Base-by-base conservation (phyloP, 495 filamentous ascomycete genomes). In the Neurospora sp. region DNA sequence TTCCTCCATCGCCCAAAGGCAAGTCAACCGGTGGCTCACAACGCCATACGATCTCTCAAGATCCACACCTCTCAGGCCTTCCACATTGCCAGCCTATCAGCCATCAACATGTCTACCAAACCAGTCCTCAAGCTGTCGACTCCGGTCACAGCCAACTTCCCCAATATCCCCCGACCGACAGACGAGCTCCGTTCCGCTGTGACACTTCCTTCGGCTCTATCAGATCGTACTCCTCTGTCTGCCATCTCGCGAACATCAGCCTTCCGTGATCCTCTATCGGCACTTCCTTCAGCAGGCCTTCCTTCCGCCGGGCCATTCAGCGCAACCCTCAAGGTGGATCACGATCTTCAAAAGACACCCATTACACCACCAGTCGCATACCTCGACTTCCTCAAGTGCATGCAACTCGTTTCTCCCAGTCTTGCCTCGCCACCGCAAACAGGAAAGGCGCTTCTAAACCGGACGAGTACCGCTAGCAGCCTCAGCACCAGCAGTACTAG, bases 351-450 rank as follows among this genome's bases (percentile, higher is more conserved):
- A 71, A 85, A 85, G 77, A 97, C 94, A 4, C 95, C 94, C 69
- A 96, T 98, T 83, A 96, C 92, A n/a, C 94, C 95, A 37, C 95
- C 95, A 3, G 85, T 87, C 5, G 94, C 95, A 71, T 98, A 98
- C 79, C 92, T 93, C 54, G 93, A 98, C 76, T 98, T 98, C 79
- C 89, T 98, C 71, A 93, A 93, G 78, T 78, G 81, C 73, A 85
- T 87, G 83, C 89, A 90, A 8, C 83, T 94, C 24, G 76, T 80
- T 45, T 93, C 92, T 13, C 92, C 92, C 3, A 73, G 76, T 62
- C 74, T 81, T 28, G 85, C 90, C 34, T 83, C 91, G 28, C 77
- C 83, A 45, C 79, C 82, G 5, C 76, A 78, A 19, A 86, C 85
- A 69, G 83, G 85, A 36, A 78, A 79, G 75, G 73, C 78, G 7